Percentiles rank a stretch among this genome's conserved stretches.
Evolutionary conservation across 2,329 filamentous ascomycete species (phyloP).

Genomic region (Lecanoromycetidae sp.): DNA sequence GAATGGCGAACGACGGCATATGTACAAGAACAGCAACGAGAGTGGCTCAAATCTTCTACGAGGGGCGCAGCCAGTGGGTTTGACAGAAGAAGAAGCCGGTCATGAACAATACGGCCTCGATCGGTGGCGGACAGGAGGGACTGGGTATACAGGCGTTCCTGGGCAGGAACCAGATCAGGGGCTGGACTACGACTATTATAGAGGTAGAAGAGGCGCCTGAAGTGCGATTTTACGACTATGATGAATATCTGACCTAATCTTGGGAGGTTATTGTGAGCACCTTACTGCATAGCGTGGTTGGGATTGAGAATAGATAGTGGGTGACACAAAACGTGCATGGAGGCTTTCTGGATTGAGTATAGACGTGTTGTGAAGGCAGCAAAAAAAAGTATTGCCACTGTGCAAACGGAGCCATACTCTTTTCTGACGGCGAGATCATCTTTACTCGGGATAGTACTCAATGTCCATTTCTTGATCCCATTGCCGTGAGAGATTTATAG

Average conservation of each 20-base stretch:
- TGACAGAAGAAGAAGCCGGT: background rate
- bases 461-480: no score
- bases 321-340: no score
- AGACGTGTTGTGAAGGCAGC: no score
- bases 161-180: constrained; percentile 6
- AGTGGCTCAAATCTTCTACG: constrained; percentile 29
- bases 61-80: constrained; percentile 24
- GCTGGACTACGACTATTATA: constrained; percentile 12
- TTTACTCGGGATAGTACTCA: no score
- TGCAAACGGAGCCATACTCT: no score
- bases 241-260: background rate
- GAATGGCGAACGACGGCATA: constrained; percentile 8
- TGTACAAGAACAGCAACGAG: constrained; percentile 30
- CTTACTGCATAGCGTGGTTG: background rate
- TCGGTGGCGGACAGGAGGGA: constrained; percentile 17
- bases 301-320: no score
- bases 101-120: constrained; percentile 14
- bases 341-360: no score
- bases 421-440: no score
- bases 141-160: constrained; percentile 16
- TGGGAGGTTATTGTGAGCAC: background rate
- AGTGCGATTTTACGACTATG: background rate
- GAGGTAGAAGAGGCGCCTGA: constrained; percentile 2
- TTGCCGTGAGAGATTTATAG: no score
- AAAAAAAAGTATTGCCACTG: no score